Evolutionary conservation across 805 yeast species (phyloP).

Genomic region (Ogataea siamensis): DNA sequence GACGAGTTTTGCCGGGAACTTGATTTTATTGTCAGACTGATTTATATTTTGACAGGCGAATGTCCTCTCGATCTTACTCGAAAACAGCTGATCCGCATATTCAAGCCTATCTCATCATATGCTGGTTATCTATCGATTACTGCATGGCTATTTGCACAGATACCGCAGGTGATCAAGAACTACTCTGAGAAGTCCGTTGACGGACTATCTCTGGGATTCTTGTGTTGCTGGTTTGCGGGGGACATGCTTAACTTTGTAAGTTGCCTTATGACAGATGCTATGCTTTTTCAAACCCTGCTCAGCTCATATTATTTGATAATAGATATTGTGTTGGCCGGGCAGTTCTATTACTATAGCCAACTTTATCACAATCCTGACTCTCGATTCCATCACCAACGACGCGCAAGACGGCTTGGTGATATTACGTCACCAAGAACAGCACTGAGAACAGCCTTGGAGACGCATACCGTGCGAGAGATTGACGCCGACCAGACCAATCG

Average conservation of each 20-base stretch:
- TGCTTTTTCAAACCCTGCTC: conserved; percentile 45
- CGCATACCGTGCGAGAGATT: conserved; percentile 4
- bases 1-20: conserved; percentile 21
- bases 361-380: conserved; percentile 38
- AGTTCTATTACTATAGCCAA: conserved; percentile 47
- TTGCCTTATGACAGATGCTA: conserved; percentile 46
- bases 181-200: conserved; percentile 60
- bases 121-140: conserved; percentile 42
- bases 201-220: conserved; percentile 61
- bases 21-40: conserved; percentile 23
- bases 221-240: conserved; percentile 64
- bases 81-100: conserved; percentile 17
- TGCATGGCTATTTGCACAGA: conserved; percentile 72
- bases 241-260: conserved; percentile 54
- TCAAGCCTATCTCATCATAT: conserved; percentile 29
- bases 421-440: conserved; percentile 27
- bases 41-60: conserved; percentile 28
- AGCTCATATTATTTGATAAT: conserved; percentile 49
- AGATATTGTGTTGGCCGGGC: conserved; percentile 44
- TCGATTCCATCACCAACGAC: conserved; percentile 25
- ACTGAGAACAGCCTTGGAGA: conserved; percentile 22
- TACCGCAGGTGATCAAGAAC: conserved; percentile 66
- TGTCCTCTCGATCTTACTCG: conserved; percentile 21
- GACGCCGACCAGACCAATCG: conserved; percentile 1
- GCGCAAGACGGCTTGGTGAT: conserved; percentile 15